These are phyloP conservation scores for Serendipita indica DNA, from an alignment of 768 basidiomycete species.

Conservation along the genomic window DNA sequence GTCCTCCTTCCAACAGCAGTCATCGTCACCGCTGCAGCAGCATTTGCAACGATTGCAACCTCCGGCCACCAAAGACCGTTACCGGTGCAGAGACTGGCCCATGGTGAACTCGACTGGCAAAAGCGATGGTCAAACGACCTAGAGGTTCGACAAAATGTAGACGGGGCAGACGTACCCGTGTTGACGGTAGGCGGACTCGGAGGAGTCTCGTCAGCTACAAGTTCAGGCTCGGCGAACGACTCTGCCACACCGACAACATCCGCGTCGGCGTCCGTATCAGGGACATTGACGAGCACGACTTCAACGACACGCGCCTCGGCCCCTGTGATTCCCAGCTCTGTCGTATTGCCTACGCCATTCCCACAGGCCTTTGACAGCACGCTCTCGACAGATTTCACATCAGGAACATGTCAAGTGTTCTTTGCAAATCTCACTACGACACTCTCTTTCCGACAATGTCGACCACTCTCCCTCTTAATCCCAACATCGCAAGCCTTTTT, in stretches of 20 bases:
- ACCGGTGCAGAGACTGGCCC: no score
- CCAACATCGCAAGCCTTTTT: conserved; percentile 40
- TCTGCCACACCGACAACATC: conserved; percentile 14
- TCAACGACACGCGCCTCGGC: conserved; percentile 13
- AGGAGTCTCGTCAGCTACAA: background rate
- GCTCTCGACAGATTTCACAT: conserved; percentile 51
- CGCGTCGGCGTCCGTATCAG: conserved; percentile 10
- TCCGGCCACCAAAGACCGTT: no score
- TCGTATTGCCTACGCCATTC: conserved; percentile 56
- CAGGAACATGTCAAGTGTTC: conserved; percentile 48
- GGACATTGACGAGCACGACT: conserved; percentile 9
- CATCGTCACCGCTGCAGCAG: background rate
- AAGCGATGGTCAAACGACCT: background rate
- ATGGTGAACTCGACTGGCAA: background rate
- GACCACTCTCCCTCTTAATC: conserved; percentile 56
- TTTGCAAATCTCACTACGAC: conserved; percentile 60
- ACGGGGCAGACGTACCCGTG: background rate
- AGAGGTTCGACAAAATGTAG: background rate
- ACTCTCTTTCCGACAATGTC: conserved; percentile 49
- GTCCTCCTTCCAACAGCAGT: background rate
- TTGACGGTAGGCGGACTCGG: background rate
- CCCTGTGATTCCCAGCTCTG: conserved; percentile 37
- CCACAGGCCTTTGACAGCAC: conserved; percentile 58
- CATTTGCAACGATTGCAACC: background rate
- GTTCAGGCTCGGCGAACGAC: background rate